Evolutionary conservation across 2,329 filamentous ascomycete species (phyloP).

Genomic region (Madurella fahalii): DNA sequence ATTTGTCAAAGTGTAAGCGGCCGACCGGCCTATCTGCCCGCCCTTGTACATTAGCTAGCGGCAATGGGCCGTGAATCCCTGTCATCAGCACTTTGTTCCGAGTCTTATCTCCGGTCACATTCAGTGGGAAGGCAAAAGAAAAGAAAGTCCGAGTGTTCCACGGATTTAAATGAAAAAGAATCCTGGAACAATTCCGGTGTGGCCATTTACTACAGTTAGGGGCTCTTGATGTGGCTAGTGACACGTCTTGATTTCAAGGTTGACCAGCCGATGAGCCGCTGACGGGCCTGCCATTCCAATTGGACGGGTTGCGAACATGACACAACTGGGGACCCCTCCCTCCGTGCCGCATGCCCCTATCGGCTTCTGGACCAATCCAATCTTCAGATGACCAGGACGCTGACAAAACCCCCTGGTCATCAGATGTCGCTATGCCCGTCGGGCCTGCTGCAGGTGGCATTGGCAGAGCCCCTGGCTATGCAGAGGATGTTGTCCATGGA

Average conservation of each 20-base stretch:
- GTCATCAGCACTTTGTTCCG: too few species aligned
- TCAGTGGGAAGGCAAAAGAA: too few species aligned
- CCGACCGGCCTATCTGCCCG: neutral
- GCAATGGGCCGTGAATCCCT: too few species aligned
- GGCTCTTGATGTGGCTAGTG: too few species aligned
- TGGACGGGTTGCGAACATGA: slow-evolving; percentile 18
- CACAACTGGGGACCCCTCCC: slow-evolving; percentile 3
- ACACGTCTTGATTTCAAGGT: neutral
- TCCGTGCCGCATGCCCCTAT: slow-evolving; percentile 11
- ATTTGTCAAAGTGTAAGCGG: neutral
- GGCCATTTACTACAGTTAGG: too few species aligned
- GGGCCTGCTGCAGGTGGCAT: neutral
- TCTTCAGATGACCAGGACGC: neutral
- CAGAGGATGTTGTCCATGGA: neutral
- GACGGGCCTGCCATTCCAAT: neutral
- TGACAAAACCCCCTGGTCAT: slow-evolving; percentile 1
- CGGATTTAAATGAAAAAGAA: too few species aligned
- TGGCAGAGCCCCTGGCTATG: neutral
- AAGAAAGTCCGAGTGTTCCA: too few species aligned
- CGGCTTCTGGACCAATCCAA: slow-evolving; percentile 11
- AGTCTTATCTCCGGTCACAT: too few species aligned
- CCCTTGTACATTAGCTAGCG: slow-evolving; percentile 7
- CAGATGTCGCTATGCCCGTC: neutral
- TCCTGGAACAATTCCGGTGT: too few species aligned
- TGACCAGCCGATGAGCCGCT: neutral